Evolutionary conservation across 805 yeast genomes (phyloP), one percentile per base, ranked within the genome.

Genomic region (Ogataea pignaliae): DNA sequence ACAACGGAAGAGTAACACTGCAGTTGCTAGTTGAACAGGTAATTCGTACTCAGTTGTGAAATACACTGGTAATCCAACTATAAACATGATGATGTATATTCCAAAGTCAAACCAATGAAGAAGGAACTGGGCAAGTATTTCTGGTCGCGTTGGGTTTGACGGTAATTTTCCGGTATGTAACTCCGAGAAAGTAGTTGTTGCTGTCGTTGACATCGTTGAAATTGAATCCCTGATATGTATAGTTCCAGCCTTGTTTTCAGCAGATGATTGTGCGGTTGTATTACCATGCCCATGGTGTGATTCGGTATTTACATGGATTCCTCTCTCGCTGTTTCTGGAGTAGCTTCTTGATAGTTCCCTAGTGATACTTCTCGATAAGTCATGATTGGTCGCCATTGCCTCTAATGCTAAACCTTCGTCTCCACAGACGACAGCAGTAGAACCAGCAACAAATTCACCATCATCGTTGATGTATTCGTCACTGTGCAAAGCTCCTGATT

Each of bases 21-120:
- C 78, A 31, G 82, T 65, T 16, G 81, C 73, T 41, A 84, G 60
- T 43, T 86, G 89, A 45, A 81, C 74, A 10, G 82, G 80, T 60
- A 85, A 65, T 46, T 78, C 74, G 40, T 79, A 75, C 46, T 77
- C 76, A 14, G 78, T 60, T 7, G 75, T 63, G 55, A 75, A 83
- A 61, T 82, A 84, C 28, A 83, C 66, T 2, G 86, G 83, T 10
- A 83, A 46, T 0, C 89, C 83, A 3, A 67, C 70, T 8, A 81
- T 53, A 45, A 81, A 75, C 10, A 85, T 45, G 0, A 68, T 35
- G 0, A 56, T 44, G 58, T 78, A 80, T 3, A 80, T 55, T 12
- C 72, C 47, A 76, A 81, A 80, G 60, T 83, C 88, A 45, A 81
- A 69, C 54, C 78, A 63, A 29, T 65, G 65, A n/a, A 52, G 31